Percentiles rank a stretch among this genome's conserved stretches.
These are phyloP conservation scores for Gaeumannomyces sp. DNA, from an alignment of 2,329 filamentous ascomycete genomes.

Conservation along the genomic window DNA sequence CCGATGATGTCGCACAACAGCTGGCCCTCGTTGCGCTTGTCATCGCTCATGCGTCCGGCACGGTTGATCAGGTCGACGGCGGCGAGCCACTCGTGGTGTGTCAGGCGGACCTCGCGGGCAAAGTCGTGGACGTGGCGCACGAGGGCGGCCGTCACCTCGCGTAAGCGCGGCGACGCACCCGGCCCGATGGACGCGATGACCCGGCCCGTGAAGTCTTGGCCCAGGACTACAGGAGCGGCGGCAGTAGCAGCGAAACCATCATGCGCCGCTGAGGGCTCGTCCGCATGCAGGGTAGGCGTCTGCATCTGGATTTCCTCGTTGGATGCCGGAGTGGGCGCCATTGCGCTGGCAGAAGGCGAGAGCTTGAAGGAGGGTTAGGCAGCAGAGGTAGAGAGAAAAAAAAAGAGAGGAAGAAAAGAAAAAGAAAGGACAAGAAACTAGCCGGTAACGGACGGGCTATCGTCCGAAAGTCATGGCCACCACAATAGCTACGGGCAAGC, in stretches of 20 bases:
- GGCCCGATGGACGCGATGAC: slow-evolving; percentile 61
- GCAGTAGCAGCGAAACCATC: no score
- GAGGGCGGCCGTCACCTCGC: slow-evolving; percentile 50
- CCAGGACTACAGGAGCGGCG: slow-evolving; percentile 14
- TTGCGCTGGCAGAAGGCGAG: no score
- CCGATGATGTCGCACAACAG: slow-evolving; percentile 58
- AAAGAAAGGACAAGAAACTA: no score
- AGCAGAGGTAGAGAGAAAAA: no score
- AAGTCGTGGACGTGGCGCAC: slow-evolving; percentile 63
- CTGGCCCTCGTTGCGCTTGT: slow-evolving; percentile 57
- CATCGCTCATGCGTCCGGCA: slow-evolving; percentile 51
- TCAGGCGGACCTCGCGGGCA: slow-evolving; percentile 59
- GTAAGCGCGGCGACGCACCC: slow-evolving; percentile 51
- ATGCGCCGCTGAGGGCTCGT: background rate
- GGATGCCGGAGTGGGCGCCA: no score
- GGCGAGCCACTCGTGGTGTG: slow-evolving; percentile 59
- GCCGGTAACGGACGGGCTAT: no score
- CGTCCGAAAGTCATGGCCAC: no score
- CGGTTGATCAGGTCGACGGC: slow-evolving; percentile 57
- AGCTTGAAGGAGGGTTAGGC: no score
- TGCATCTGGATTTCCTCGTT: no score
- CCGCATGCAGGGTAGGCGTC: background rate
- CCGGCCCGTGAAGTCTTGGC: slow-evolving; percentile 49
- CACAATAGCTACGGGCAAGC: no score
- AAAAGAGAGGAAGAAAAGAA: no score